Evolutionary conservation across 2,329 filamentous ascomycete species (phyloP).

Genomic region (Coleophoma eucalyptorum): DNA sequence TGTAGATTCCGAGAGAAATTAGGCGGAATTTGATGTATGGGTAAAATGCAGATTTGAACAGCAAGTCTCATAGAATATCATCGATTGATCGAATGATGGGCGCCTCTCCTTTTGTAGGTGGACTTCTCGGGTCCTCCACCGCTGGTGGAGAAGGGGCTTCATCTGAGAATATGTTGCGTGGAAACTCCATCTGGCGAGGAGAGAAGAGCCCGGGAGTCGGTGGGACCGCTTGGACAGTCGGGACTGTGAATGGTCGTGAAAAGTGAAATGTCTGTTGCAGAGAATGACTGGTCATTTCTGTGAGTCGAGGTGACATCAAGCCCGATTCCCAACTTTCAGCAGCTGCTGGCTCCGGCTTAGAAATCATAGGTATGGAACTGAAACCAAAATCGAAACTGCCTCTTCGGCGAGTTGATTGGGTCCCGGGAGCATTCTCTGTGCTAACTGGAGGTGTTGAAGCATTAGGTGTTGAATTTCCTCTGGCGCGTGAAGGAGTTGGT

Average conservation of each 20-base stretch:
- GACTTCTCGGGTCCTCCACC: conserved; percentile 65
- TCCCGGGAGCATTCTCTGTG: conserved; percentile 1
- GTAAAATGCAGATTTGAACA: too few species aligned
- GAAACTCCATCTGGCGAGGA: conserved; percentile 70
- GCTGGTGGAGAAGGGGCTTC: conserved; percentile 20
- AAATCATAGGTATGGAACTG: conserved; percentile 6
- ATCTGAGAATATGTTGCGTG: conserved; percentile 59
- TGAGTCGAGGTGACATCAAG: conserved; percentile 25
- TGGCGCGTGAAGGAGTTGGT: conserved; percentile 41
- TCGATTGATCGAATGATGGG: conserved; percentile 77
- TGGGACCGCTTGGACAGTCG: conserved; percentile 11
- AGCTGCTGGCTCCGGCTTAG: conserved; percentile 3
- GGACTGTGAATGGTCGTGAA: conserved; percentile 9
- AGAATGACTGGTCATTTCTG: conserved; percentile 27
- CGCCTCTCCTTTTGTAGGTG: conserved; percentile 68
- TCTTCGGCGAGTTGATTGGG: conserved; percentile 7
- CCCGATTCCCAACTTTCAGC: conserved; percentile 19
- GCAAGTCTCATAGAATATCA: conserved; percentile 58
- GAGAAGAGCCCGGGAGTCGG: conserved; percentile 45
- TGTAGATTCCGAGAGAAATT: not conserved
- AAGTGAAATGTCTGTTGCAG: conserved; percentile 15
- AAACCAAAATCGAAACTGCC: conserved; percentile 25
- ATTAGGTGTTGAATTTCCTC: conserved; percentile 51
- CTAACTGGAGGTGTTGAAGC: conserved; percentile 7
- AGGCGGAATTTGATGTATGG: too few species aligned